These are phyloP conservation scores for Suillus variegatus DNA, from an alignment of 768 basidiomycete genomes.

Conservation along the genomic window DNA sequence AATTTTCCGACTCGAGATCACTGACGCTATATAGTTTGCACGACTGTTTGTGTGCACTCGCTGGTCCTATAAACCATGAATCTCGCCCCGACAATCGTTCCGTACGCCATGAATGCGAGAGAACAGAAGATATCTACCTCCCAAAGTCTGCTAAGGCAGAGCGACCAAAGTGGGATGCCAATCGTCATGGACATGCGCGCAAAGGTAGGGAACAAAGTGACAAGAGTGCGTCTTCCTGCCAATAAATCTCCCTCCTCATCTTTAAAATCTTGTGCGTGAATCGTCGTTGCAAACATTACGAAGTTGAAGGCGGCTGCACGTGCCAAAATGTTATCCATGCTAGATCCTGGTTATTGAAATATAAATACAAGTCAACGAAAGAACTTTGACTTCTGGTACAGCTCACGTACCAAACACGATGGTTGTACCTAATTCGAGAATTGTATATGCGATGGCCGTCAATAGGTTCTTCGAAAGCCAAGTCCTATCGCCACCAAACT, in stretches of 20 bases:
- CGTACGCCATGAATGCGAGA: background rate
- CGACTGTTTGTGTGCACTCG: constrained; percentile 2
- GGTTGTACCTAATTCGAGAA: constrained; percentile 28
- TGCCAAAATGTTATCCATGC: constrained; percentile 15
- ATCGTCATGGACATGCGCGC: constrained; percentile 8
- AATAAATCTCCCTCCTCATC: constrained; percentile 37
- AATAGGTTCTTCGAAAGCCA: constrained; percentile 25
- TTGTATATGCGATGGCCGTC: constrained; percentile 26
- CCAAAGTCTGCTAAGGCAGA: constrained; percentile 7
- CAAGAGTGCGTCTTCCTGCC: constrained; percentile 36
- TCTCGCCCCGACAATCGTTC: constrained; percentile 1
- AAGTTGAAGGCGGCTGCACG: constrained; percentile 23
- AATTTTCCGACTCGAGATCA: background rate
- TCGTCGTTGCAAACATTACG: constrained; percentile 26
- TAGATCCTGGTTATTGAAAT: constrained; percentile 11
- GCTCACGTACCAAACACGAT: constrained; percentile 24
- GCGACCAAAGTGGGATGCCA: constrained; percentile 8
- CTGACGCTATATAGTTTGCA: constrained; percentile 10
- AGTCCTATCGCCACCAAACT: constrained; percentile 21
- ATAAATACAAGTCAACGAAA: constrained; percentile 11
- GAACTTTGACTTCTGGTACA: background rate
- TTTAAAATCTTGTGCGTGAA: constrained; percentile 23
- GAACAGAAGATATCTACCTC: constrained; percentile 1
- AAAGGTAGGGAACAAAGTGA: constrained; percentile 35
- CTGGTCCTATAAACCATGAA: constrained; percentile 3